Evolutionary conservation across 2,329 filamentous ascomycete species (phyloP).

Genomic region (Periconia sp.): DNA sequence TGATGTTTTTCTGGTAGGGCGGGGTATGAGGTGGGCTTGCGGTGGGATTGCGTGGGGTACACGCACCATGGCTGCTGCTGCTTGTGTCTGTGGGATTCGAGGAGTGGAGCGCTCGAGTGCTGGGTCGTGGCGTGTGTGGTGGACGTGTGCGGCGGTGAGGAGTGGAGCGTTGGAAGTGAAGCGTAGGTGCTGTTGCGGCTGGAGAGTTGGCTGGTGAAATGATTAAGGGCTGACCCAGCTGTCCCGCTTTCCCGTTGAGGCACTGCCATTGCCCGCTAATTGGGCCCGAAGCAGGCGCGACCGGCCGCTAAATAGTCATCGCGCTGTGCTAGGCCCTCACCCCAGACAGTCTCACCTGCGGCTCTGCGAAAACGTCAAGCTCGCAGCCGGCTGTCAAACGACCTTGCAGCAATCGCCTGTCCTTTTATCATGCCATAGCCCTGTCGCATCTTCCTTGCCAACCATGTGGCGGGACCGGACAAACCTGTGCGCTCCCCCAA

Average conservation of each 20-base stretch:
- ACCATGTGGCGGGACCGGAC: constrained; percentile 98
- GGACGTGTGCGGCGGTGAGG: constrained; percentile 8
- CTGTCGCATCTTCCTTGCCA: constrained; percentile 31
- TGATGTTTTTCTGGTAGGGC: constrained; percentile 42
- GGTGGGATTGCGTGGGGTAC: constrained; percentile 32
- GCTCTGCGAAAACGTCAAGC: constrained; percentile 5
- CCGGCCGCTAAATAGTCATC: too few species aligned
- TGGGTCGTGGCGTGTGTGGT: constrained; percentile 3
- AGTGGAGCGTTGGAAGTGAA: constrained; percentile 21
- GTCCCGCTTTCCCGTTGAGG: neutral
- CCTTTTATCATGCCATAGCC: constrained; percentile 38
- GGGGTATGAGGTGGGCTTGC: constrained; percentile 38
- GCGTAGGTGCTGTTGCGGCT: constrained; percentile 34
- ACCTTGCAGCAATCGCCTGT: neutral
- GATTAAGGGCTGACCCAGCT: constrained; percentile 21
- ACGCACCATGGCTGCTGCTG: constrained; percentile 46
- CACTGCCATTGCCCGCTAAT: too few species aligned
- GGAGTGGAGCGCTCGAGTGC: neutral
- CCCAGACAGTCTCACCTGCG: neutral
- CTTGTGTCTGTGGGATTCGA: constrained; percentile 9
- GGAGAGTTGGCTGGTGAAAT: constrained; percentile 28
- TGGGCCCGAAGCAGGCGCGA: neutral
- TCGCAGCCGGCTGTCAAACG: neutral
- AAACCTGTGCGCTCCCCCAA: constrained; percentile 74
- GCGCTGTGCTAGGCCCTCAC: neutral